phyloP scores from a whole-genome alignment of 805 yeast species.

The Starmerella bombicola region DNA sequence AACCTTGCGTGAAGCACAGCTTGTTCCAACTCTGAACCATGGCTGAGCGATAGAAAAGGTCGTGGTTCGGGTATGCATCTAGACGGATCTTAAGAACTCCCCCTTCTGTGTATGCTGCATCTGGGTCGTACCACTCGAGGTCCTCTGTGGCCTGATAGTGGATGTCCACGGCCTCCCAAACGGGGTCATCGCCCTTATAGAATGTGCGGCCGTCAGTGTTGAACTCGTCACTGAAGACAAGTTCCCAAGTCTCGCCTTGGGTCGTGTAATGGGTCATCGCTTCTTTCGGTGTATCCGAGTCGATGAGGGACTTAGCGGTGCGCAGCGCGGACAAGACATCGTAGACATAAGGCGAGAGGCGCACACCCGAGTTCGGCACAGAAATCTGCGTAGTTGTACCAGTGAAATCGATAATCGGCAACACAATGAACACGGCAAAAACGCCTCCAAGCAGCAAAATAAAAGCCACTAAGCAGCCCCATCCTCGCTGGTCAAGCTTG shows the following conservation, averaged over 20 bases:
- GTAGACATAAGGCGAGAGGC: constrained; percentile 45
- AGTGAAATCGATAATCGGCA: constrained; percentile 76
- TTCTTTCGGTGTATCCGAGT: constrained; percentile 54
- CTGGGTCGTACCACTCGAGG: constrained; percentile 92
- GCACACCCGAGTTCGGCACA: constrained; percentile 27
- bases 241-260: constrained; percentile 56
- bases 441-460: constrained; percentile 47
- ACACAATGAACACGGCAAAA: constrained; percentile 54
- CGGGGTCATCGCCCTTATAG: constrained; percentile 83
- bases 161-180: constrained; percentile 73
- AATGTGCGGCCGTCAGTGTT: constrained; percentile 81
- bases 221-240: constrained; percentile 87
- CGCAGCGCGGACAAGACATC: constrained; percentile 49
- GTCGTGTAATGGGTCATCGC: constrained; percentile 40
- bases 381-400: constrained; percentile 38
- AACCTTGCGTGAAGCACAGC: constrained; percentile 78
- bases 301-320: constrained; percentile 39
- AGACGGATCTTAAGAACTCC: constrained; percentile 58
- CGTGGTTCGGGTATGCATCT: constrained; percentile 75
- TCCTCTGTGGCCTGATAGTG: constrained; percentile 81
- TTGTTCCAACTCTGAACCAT: constrained; percentile 91
- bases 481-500: constrained; percentile 30
- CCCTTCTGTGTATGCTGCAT: constrained; percentile 63
- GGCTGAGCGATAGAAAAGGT: constrained; percentile 72
- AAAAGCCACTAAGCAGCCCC: constrained; percentile 30